Base-by-base conservation (phyloP, 768 basidiomycete species). In the Myochromella boudieri region DNA sequence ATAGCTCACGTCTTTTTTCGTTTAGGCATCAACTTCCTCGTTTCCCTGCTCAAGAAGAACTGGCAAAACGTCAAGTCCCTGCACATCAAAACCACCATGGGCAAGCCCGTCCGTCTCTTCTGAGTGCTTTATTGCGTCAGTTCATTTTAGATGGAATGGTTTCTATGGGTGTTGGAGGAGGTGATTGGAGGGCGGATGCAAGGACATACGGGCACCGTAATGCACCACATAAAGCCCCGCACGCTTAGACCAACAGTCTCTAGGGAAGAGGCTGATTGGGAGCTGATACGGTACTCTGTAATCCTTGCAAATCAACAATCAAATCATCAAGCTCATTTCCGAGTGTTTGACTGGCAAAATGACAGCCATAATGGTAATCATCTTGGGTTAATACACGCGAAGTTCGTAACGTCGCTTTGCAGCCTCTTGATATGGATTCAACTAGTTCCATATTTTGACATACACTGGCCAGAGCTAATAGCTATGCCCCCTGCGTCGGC, bases 41-140 rank as follows among this genome's bases (percentile, higher is more conserved):
- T 99, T 64, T 98, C 97, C 15, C 75, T 99, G 52, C 84, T 99
- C 68, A 98, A 98, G 84, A 99, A 99, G 83, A 91, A 95, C 77
- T 92, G 94, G 94, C 97, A 98, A 72, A 99, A 98, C 75, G 87
- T 98, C 77, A 94, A 93, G 77, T 95, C 93, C 43, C 78, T 98
- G 55, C 93, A 97, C 80, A 85, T 99, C 79, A 99, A 99, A 81
- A 84, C 85, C 62, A 94, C 95, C 64, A 99, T 98, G 97, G 95
- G 95, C 80, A 97, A 95, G 75, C 92, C 95, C 51, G 74, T 95
- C 61, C 92, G 95, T 49, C 77, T 98, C 55, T 98, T 87, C 86
- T 97, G 78, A 78, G 39, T 45, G 58, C 38, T 37, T n/a, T 14
- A 17, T 48, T n/a, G n/a, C 32, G 9, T n/a, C n/a, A n/a, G n/a